A percentile compares a stretch with the other conserved stretches of the same genome.
Conservation (phyloP, 306 rosid genomes). For the Acacia acuminata region DNA sequence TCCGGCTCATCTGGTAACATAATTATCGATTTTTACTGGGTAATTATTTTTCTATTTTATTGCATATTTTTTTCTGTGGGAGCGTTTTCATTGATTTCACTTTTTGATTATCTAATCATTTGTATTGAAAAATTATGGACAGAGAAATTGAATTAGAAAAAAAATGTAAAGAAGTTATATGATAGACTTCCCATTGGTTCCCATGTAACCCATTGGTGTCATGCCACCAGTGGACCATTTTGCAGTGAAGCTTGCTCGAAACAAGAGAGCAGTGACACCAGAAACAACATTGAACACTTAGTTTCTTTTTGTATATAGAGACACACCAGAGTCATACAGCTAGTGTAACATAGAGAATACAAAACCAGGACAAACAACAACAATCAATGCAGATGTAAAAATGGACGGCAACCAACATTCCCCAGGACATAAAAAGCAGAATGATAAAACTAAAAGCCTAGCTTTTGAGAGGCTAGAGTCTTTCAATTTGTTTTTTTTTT, state of each 20-base stretch:
- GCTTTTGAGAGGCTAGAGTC: not conserved
- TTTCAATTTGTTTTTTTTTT: not conserved
- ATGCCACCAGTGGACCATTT: conserved; percentile 1
- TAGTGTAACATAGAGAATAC: not conserved
- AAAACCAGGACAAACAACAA: not conserved
- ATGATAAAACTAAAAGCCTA: not conserved
- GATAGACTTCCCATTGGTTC: conserved; percentile 6
- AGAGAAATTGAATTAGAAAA: not conserved
- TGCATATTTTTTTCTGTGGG: conserved; percentile 16
- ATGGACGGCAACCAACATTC: not conserved
- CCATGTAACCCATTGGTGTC: conserved; percentile 9
- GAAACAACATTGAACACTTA: not conserved
- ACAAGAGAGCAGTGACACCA: not conserved
- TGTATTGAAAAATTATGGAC: conserved; percentile 10
- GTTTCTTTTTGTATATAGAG: not conserved
- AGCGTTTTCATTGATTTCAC: conserved; percentile 5
- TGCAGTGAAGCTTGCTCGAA: not conserved
- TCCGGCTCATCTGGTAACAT: conserved; percentile 87
- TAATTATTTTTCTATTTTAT: conserved; percentile 40
- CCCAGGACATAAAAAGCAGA: not conserved
- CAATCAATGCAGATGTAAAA: not conserved
- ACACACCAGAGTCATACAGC: not conserved
- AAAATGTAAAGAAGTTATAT: not conserved
- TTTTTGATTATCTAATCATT: conserved; percentile 23
- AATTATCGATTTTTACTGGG: conserved; percentile 97